These are phyloP conservation scores for Stenogyne calaminthoides DNA, from an alignment of 305 asterid species.

Conservation along the genomic window DNA sequence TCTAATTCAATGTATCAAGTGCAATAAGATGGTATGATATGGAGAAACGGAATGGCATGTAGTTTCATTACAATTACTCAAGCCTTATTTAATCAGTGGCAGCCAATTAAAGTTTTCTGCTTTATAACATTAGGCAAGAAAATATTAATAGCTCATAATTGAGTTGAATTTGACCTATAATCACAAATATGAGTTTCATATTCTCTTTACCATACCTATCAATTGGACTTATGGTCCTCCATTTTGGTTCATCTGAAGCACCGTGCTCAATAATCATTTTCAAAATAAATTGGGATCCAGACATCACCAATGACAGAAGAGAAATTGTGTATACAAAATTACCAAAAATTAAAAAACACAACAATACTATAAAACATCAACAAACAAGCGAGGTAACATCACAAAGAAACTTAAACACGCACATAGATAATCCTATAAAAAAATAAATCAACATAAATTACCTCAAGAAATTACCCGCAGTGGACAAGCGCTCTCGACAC, in stretches of 20 bases:
- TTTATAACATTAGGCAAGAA: background rate
- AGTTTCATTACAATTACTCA: background rate
- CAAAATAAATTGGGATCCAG: background rate
- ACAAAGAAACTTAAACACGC: background rate
- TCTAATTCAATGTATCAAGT: background rate
- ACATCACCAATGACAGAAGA: background rate
- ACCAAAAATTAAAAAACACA: background rate
- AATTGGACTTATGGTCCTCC: background rate
- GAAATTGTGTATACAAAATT: background rate
- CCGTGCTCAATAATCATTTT: background rate
- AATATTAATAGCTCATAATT: background rate
- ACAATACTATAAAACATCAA: background rate
- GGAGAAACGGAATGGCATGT: background rate
- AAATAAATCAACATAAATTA: background rate
- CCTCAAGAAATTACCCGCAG: conserved; percentile 25
- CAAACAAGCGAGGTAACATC: background rate
- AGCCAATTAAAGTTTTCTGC: background rate
- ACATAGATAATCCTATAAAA: background rate
- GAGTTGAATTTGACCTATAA: background rate
- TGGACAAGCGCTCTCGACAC: conserved; percentile 15
- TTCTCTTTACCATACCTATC: background rate
- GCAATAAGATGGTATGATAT: background rate
- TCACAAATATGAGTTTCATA: background rate
- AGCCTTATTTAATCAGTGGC: background rate
- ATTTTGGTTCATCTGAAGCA: conserved; percentile 1